Evolutionary conservation across 139 green algal species (phyloP).

Genomic region (Picochlorum sp.): DNA sequence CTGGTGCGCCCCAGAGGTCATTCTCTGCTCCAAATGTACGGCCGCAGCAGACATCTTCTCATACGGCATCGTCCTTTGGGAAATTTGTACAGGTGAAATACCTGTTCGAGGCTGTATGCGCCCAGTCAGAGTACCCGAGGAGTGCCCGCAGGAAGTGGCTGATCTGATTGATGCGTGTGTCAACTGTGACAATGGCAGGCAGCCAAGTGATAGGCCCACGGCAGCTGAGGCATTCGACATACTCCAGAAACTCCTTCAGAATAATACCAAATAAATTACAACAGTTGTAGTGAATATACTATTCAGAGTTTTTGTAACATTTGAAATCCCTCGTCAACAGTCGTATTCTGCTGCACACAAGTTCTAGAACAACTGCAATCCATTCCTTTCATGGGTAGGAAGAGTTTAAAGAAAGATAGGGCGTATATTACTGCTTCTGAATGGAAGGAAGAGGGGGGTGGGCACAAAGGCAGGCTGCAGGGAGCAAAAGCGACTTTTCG

Average conservation of each 20-base stretch:
- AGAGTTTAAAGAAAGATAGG: constrained; percentile 28
- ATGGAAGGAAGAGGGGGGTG: constrained; percentile 77
- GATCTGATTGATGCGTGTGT: neutral
- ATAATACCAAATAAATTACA: too few relatives aligned
- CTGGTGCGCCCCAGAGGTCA: constrained; percentile 28
- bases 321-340: too few relatives aligned
- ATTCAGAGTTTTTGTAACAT: too few relatives aligned
- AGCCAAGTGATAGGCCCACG: neutral
- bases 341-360: too few relatives aligned
- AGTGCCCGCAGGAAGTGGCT: neutral
- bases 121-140: neutral
- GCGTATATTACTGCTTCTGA: constrained; percentile 85
- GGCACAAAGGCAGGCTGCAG: constrained; percentile 40
- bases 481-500: constrained; percentile 44
- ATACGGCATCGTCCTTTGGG: constrained; percentile 30
- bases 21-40: constrained; percentile 28
- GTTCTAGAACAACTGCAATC: too few relatives aligned
- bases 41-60: constrained; percentile 34
- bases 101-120: constrained; percentile 20
- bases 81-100: constrained; percentile 25
- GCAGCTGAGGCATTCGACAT: neutral
- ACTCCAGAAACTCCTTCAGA: neutral
- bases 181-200: neutral
- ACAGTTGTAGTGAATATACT: neutral
- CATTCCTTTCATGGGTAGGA: neutral